Evolutionary conservation across 2,329 filamentous ascomycete species (phyloP), one percentile per base, ranked within the genome.

Genomic region (Talaromyces atroroseus): DNA sequence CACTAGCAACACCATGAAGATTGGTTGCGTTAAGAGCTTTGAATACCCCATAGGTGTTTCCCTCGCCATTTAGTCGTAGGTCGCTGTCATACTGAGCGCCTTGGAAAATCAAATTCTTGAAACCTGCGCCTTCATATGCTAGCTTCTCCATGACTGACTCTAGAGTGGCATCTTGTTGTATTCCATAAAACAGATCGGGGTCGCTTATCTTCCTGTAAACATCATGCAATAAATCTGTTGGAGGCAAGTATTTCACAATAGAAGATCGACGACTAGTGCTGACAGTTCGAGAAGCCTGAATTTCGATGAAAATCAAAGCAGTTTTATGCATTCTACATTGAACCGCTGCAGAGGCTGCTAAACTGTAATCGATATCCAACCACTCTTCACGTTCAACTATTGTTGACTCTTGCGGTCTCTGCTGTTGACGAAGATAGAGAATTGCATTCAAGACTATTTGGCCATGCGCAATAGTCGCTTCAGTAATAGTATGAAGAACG

Each of bases 121-220:
- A 79, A 0, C 92, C 92, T 63, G 95, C 87, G 50, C 86, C 86
- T 73, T 99, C 94, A 67, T 96, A 92, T 62, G 96, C 90, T 4
- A 97, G 80, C 10, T 89, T 86, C 51, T 87, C 83, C 58, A 97
- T 78, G 1, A 97, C 87, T 11, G 87, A 90, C 16, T 82, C 78
- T 16, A 99, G 74, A 57, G 85, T 91, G 6, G 90, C 82, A 42
- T 83, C 83, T 70, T 95, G 88, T 44, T 89, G 83, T 7, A 96
- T 80, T 3, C 94, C 95, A 67, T 99, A 99, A 70, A 95, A 99
- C 0, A 91, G 87, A 70, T 99, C 94, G 1, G 92, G 92, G 65
- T 99, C 95, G 66, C 96, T 92, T 48, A 99, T 88, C 59, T 90
- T 92, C 67, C 90, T 88, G 69, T 94, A 99, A 2, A 99, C 92